phyloP scores from a whole-genome alignment of 148 eudicot species.

The Bassia scoparia region DNA sequence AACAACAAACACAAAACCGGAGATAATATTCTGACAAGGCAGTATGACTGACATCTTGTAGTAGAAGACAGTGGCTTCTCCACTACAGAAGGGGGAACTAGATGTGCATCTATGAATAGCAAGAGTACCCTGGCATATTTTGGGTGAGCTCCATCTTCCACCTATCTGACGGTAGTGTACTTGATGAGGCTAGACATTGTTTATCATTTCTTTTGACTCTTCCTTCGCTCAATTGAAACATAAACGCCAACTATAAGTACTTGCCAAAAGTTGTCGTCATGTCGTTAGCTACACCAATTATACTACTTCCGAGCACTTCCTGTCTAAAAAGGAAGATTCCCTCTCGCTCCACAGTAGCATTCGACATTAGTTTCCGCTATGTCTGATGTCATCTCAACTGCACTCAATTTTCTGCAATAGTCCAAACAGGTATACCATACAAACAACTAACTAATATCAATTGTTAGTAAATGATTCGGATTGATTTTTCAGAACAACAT shows the following conservation, averaged over 20 bases:
- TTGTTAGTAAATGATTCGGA: no score
- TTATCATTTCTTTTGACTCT: conserved; percentile 82
- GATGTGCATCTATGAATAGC: conserved; percentile 71
- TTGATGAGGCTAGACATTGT: conserved; percentile 81
- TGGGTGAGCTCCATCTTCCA: conserved; percentile 87
- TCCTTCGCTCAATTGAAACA: conserved; percentile 97
- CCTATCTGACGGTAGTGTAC: conserved; percentile 81
- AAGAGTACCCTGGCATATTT: conserved; percentile 74
- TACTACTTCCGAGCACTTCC: no score
- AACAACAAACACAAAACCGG: not conserved
- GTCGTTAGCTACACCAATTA: no score
- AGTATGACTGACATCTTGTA: conserved; percentile 79
- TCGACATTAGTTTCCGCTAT: no score
- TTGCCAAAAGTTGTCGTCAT: no score
- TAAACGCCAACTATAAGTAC: conserved; percentile 88
- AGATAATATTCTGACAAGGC: not conserved
- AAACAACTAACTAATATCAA: no score
- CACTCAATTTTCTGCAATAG: no score
- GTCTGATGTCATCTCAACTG: no score
- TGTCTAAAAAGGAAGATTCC: no score
- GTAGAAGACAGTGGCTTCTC: conserved; percentile 95
- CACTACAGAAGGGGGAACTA: conserved; percentile 73
- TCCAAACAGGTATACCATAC: no score
- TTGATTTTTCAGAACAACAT: no score
- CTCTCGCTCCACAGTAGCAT: no score